These are phyloP conservation scores for Russula brevipes DNA, from an alignment of 768 basidiomycete species.

Conservation along the genomic window DNA sequence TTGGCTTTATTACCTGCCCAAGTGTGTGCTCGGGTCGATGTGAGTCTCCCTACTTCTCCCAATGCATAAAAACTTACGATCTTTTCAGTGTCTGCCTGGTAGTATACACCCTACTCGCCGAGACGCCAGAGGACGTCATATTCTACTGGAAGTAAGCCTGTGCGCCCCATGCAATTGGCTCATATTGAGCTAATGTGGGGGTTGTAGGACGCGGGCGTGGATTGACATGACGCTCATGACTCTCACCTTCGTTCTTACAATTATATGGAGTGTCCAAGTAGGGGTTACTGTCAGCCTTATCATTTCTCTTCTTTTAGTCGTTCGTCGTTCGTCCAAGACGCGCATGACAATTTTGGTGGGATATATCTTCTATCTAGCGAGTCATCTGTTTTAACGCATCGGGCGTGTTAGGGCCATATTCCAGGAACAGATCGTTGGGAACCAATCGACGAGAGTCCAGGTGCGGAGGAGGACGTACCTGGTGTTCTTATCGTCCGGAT, in stretches of 20 bases:
- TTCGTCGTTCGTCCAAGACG: conserved; percentile 82
- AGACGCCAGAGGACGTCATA: conserved; percentile 80
- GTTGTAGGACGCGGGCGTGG: conserved; percentile 80
- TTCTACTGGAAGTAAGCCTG: conserved; percentile 74
- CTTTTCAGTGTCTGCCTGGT: conserved; percentile 68
- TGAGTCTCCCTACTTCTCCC: conserved; percentile 36
- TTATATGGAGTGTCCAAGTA: conserved; percentile 88
- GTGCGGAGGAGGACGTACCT: conserved; percentile 71
- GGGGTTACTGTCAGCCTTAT: conserved; percentile 87
- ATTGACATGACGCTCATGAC: conserved; percentile 81
- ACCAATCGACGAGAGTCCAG: conserved; percentile 81
- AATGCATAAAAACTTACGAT: conserved; percentile 7
- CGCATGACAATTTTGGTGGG: conserved; percentile 84
- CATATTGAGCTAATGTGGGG: background rate
- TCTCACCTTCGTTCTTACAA: conserved; percentile 81
- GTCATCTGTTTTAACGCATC: background rate
- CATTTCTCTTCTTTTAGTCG: conserved; percentile 82
- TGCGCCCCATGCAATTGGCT: background rate
- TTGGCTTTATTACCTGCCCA: conserved; percentile 80
- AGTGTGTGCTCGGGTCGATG: conserved; percentile 86
- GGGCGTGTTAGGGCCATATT: conserved; percentile 59
- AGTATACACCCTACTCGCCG: conserved; percentile 75
- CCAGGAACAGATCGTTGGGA: conserved; percentile 89
- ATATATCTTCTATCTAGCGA: conserved; percentile 27
- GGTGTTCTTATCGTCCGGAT: conserved; percentile 87